Evolutionary conservation across 139 green algal genomes (phyloP).

Genomic region (Parachlorella kessleri): DNA sequence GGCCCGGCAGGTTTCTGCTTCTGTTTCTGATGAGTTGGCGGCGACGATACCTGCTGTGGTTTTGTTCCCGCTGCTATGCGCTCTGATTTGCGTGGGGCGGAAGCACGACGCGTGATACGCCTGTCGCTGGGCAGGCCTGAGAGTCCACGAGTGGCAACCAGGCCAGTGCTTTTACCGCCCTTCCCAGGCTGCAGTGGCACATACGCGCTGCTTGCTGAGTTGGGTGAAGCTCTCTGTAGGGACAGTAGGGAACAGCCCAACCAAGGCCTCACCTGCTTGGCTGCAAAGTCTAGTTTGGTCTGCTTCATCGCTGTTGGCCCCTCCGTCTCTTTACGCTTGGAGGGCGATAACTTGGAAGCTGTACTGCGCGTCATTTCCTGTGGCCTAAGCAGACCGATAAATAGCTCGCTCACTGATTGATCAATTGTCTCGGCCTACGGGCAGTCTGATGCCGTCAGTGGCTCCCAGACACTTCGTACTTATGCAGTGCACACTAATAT

Average conservation of each 20-base stretch:
- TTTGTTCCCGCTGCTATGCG: too few relatives aligned
- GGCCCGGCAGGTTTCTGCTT: neutral
- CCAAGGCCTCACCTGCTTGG: neutral
- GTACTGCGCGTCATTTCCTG: too few relatives aligned
- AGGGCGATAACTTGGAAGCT: constrained; percentile 1
- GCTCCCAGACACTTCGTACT: neutral
- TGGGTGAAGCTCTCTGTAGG: neutral
- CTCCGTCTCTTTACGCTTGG: constrained; percentile 11
- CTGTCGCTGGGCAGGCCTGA: too few relatives aligned
- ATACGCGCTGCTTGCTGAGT: neutral
- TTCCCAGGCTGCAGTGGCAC: neutral
- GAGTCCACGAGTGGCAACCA: too few relatives aligned
- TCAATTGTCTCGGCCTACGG: neutral
- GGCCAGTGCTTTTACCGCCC: neutral
- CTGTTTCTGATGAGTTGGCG: neutral
- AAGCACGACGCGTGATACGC: too few relatives aligned
- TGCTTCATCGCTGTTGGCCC: neutral
- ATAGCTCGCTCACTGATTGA: neutral
- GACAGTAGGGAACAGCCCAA: neutral
- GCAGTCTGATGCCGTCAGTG: neutral
- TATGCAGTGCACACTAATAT: neutral
- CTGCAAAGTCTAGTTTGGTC: neutral
- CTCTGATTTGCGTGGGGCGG: too few relatives aligned
- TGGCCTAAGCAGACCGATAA: neutral
- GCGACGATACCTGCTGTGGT: neutral